phyloP scores from a whole-genome alignment of 495 filamentous ascomycete genomes.

The Aspergillus cavernicola region DNA sequence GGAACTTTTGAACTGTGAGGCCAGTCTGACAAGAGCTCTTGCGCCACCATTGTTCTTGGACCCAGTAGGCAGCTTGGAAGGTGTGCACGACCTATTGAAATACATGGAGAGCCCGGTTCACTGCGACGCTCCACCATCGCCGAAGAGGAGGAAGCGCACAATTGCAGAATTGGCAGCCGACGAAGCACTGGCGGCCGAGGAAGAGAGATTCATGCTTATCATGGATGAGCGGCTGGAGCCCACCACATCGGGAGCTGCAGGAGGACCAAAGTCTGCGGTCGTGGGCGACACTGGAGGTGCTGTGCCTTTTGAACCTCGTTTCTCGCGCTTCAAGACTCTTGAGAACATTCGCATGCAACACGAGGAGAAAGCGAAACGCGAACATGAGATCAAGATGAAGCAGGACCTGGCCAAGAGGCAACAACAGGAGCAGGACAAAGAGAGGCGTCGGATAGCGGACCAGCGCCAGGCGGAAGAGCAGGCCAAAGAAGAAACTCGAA shows the following conservation, averaged over 20 bases:
- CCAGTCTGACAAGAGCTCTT: constrained; percentile 65
- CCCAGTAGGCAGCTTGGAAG: constrained; percentile 62
- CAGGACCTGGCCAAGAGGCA: constrained; percentile 45
- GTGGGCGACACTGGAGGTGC: constrained; percentile 71
- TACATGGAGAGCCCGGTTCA: constrained; percentile 72
- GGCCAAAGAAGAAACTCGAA: constrained; percentile 43
- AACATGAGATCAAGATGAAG: constrained; percentile 62
- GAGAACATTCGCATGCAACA: constrained; percentile 77
- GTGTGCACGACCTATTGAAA: constrained; percentile 64
- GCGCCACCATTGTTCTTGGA: constrained; percentile 72
- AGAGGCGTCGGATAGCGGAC: constrained; percentile 38
- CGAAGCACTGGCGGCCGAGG: constrained; percentile 82
- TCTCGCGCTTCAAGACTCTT: constrained; percentile 86
- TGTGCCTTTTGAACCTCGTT: constrained; percentile 74
- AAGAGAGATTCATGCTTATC: constrained; percentile 87
- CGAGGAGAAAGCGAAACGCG: constrained; percentile 62
- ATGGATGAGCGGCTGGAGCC: constrained; percentile 80
- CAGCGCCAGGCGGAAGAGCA: constrained; percentile 49
- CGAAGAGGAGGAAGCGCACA: constrained; percentile 88
- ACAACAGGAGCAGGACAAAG: constrained; percentile 45
- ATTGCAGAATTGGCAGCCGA: constrained; percentile 92
- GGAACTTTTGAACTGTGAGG: constrained; percentile 70
- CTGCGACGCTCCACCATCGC: constrained; percentile 67
- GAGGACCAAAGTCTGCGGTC: constrained; percentile 57
- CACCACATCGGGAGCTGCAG: constrained; percentile 51